A percentile compares a stretch with the other conserved stretches of the same genome.
These are phyloP conservation scores for Fraxinus albicans DNA, from an alignment of 305 asterid genomes.

Conservation along the genomic window DNA sequence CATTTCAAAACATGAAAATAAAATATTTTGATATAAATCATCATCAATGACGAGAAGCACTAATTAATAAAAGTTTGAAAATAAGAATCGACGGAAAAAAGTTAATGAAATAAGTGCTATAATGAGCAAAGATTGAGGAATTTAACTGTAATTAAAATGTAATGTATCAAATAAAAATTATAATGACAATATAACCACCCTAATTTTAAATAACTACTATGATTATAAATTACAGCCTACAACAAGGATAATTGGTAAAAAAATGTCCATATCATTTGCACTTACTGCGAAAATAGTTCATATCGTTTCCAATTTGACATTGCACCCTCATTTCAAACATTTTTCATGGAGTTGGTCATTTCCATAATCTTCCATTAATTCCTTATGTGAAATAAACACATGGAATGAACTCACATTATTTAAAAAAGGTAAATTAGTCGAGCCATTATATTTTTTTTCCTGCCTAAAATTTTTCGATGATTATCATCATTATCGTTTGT, in stretches of 20 bases:
- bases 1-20: neutral
- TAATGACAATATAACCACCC: neutral
- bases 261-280: neutral
- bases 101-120: neutral
- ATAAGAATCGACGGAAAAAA: neutral
- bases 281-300: neutral
- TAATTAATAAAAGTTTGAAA: neutral
- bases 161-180: neutral
- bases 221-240: neutral
- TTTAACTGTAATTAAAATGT: neutral
- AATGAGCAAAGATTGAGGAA: no score
- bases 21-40: neutral
- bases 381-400: neutral
- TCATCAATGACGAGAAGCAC: neutral
- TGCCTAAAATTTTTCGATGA: neutral
- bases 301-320: neutral
- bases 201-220: neutral
- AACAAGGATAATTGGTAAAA: neutral
- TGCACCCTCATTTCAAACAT: neutral
- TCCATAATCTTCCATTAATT: neutral
- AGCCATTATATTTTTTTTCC: neutral
- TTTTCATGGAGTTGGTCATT: neutral
- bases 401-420: neutral
- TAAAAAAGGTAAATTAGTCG: neutral
- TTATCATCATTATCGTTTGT: neutral